phyloP scores from a whole-genome alignment of 257 asterid genomes.

The Solanum acaule region DNA sequence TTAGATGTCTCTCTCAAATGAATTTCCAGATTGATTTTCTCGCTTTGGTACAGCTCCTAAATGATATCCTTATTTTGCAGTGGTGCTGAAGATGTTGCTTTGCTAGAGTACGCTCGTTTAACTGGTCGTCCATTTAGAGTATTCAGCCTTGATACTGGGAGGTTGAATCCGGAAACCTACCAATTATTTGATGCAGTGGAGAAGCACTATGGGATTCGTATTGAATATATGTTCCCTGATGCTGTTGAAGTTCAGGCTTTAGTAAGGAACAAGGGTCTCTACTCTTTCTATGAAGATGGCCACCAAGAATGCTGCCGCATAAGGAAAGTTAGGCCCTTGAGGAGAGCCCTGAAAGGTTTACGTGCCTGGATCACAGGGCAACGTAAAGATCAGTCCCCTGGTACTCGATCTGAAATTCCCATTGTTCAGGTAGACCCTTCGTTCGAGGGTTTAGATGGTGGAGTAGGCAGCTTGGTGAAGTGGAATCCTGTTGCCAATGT shows the following conservation, averaged over 20 bases:
- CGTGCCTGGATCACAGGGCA: slow-evolving; percentile 92
- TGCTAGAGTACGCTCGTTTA: slow-evolving; percentile 66
- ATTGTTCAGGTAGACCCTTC: slow-evolving; percentile 72
- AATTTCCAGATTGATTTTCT: neutral
- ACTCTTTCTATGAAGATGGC: slow-evolving; percentile 81
- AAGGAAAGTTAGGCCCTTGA: slow-evolving; percentile 67
- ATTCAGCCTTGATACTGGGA: slow-evolving; percentile 78
- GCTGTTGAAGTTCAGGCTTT: slow-evolving; percentile 68
- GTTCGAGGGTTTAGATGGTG: slow-evolving; percentile 74
- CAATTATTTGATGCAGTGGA: slow-evolving; percentile 59
- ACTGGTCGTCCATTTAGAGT: slow-evolving; percentile 76
- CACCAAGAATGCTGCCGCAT: slow-evolving; percentile 91
- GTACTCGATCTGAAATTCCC: slow-evolving; percentile 73
- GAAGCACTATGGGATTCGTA: slow-evolving; percentile 57
- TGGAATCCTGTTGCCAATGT: slow-evolving; percentile 84
- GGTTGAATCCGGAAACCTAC: slow-evolving; percentile 74
- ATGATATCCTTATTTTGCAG: slow-evolving; percentile 22
- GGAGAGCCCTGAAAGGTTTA: slow-evolving; percentile 65
- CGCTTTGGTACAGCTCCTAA: neutral
- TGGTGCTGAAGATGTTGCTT: slow-evolving; percentile 84
- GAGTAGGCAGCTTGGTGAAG: slow-evolving; percentile 72
- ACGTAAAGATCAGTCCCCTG: slow-evolving; percentile 80
- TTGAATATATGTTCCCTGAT: slow-evolving; percentile 85
- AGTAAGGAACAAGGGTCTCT: slow-evolving; percentile 72
- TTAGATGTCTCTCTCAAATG: neutral